Percentiles rank a stretch among this genome's conserved stretches.
These are phyloP conservation scores for Botrytis tulipae DNA, from an alignment of 2,329 filamentous ascomycete genomes.

Conservation along the genomic window DNA sequence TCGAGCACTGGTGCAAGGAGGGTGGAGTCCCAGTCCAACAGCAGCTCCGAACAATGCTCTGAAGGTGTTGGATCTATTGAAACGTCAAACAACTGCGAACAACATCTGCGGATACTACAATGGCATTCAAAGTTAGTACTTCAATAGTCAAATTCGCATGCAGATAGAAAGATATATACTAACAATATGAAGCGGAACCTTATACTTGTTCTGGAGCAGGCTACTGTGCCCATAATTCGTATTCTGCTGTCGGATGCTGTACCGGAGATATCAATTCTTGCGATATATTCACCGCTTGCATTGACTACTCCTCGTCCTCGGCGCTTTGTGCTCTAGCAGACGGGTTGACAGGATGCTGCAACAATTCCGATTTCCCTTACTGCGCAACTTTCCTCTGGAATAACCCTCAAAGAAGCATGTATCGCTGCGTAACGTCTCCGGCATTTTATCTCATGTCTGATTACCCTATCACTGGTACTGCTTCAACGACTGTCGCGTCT, in stretches of 20 bases:
- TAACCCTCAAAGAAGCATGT: slow-evolving; percentile 8
- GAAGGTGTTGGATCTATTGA: not conserved
- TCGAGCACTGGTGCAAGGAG: not conserved
- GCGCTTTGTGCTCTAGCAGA: not conserved
- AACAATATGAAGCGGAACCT: not conserved
- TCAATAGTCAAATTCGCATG: not conserved
- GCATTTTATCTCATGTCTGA: slow-evolving; percentile 13
- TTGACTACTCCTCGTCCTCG: not conserved
- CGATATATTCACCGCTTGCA: slow-evolving; percentile 8
- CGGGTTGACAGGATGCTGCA: not conserved
- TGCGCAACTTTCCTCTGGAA: slow-evolving; percentile 1
- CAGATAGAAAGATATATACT: not conserved
- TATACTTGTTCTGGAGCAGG: slow-evolving; percentile 1
- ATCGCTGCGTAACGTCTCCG: not conserved
- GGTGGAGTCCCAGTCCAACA: not conserved
- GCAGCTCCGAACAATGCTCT: not conserved
- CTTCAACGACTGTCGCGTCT: not conserved
- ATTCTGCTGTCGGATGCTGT: slow-evolving; percentile 8
- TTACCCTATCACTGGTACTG: not conserved
- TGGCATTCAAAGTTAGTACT: slow-evolving; percentile 3
- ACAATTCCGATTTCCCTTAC: not conserved
- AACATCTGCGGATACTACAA: slow-evolving; percentile 4
- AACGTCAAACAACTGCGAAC: not conserved
- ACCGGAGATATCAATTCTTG: not conserved
- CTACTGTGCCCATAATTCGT: slow-evolving; percentile 4